Evolutionary conservation across 331 rosid genomes (phyloP), one percentile per base, ranked within the genome.

Genomic region (Ulmus americana): DNA sequence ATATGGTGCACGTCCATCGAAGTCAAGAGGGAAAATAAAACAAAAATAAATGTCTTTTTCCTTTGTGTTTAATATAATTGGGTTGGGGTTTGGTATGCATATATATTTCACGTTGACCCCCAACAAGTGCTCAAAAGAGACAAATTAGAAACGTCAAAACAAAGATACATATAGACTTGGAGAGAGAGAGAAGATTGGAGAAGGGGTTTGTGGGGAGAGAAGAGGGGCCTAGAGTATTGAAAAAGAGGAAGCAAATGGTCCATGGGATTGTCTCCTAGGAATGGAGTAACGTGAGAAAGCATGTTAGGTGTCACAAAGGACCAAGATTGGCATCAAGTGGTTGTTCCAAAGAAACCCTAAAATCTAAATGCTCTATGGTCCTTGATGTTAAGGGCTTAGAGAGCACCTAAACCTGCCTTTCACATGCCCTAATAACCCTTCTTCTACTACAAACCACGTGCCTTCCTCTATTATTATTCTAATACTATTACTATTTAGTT

Each of bases 401-500:
- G 22, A 74, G 85, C 84, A 80, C 50, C 74, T 85, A 78, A 77
- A 77, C 71, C 69, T 81, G 84, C 76, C 46, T 81, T 84, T 84
- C 92, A 86, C 96, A 77, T 91, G 95, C 74, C 86, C 80, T 81
- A 79, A 79, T 79, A 77, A 61, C 83, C 85, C 86, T 39, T 69
- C 70, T 70, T 67, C 75, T 63, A 65, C 90, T 83, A 86, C 96
- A 88, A 79, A 76, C 82, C 95, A 91, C 88, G 87, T 86, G 96
- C 76, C 76, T 67, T 66, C 64, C 40, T 41, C 41, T 43, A 72
- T 40, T 48, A 75, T 76, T 66, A 68, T 68, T 85, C 51, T 28
- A 20, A 62, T 38, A 58, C 51, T 47, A 3, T 8, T 42, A 61
- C 15, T 51, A 10, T 5, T 38, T 13, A 45, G 8, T 9, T 58